Conservation (phyloP, 2,329 filamentous ascomycete species). For the Botryotinia narcissicola region DNA sequence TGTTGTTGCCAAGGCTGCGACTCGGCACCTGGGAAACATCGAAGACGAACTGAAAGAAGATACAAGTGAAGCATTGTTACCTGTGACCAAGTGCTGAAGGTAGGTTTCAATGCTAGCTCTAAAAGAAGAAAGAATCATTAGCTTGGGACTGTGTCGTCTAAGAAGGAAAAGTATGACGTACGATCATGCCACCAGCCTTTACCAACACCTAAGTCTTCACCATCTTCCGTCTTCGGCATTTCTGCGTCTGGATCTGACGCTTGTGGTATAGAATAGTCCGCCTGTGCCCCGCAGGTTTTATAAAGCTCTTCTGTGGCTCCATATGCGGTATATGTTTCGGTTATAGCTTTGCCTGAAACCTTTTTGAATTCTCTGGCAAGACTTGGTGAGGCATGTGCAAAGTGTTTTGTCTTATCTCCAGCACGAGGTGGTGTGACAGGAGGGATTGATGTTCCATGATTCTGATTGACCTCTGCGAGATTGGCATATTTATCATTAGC, state of each 20-base stretch:
- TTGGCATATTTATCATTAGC: constrained; percentile 33
- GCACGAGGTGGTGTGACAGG: constrained; percentile 23
- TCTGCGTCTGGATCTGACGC: constrained; percentile 51
- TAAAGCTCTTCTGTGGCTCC: constrained; percentile 71
- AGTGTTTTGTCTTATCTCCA: constrained; percentile 19
- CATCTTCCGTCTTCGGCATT: constrained; percentile 69
- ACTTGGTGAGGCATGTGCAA: constrained; percentile 11
- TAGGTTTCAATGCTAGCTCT: constrained; percentile 79
- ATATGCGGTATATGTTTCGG: constrained; percentile 75
- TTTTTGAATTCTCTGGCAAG: constrained; percentile 23
- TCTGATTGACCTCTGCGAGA: constrained; percentile 25
- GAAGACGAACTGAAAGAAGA: constrained; percentile 77
- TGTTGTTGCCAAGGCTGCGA: constrained; percentile 82
- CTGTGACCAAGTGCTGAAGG: constrained; percentile 94
- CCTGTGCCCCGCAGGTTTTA: constrained; percentile 32
- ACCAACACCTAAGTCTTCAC: constrained; percentile 77
- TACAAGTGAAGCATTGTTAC: constrained; percentile 97
- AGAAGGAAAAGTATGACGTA: constrained; percentile 44
- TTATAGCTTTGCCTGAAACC: constrained; percentile 35
- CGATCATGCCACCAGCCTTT: constrained; percentile 79
- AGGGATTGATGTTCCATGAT: constrained; percentile 27
- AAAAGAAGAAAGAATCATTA: constrained; percentile 18
- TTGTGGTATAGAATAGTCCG: constrained; percentile 33
- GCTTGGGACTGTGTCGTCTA: not conserved
- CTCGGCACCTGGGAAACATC: constrained; percentile 68